Base-by-base conservation (phyloP, 2,329 filamentous ascomycete species). In the Aspergillus eucalypticola region DNA sequence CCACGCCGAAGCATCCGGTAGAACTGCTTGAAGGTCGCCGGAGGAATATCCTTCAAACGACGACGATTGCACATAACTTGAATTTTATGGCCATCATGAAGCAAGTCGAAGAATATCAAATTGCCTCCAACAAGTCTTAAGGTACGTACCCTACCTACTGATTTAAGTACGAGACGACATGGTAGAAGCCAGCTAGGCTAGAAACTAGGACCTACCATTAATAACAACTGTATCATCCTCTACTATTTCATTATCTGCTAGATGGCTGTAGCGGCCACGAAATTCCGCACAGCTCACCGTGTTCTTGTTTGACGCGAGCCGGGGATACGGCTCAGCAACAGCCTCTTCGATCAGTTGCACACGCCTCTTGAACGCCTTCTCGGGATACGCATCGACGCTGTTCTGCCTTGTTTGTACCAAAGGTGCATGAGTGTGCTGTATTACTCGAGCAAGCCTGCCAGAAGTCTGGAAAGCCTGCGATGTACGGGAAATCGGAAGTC, bases 81-180 rank as follows among this genome's bases (percentile, higher is more conserved):
- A 35, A 96, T 76, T 64, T 83, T 85, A 66, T 86, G 79, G 59
- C 88, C 89, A 71, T 91, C 87, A 73, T 92, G 87, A 66, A 87
- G 82, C 53, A 98, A 79, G 76, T 95, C 90, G 66, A 97, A 75
- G 75, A 99, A 99, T 64, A 92, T 82, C 67, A 99, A 86, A 76
- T 90, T 91, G 67, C 86, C 88, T 66, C 93, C 88, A 57, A 87
- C 84, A 51, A 85, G 81, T 63, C 91, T 90, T 71, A 90, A 84
- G 50, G 88, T 87, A 69, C 84, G 82, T 64, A 96, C 83, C 73
- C 92, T 91, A 76, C 92, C 91, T 88, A 80, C 73, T 72, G 72
- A 68, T 71, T 75, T 82, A 78, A 77, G 73, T 73, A 75, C 70
- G 56, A 63, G 58, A 59, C 58, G 62, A 67, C 46, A 60, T 59